Percentiles rank a stretch among this genome's conserved stretches.
phyloP scores from a whole-genome alignment of 345 rosid genomes.

The Salix caprea region DNA sequence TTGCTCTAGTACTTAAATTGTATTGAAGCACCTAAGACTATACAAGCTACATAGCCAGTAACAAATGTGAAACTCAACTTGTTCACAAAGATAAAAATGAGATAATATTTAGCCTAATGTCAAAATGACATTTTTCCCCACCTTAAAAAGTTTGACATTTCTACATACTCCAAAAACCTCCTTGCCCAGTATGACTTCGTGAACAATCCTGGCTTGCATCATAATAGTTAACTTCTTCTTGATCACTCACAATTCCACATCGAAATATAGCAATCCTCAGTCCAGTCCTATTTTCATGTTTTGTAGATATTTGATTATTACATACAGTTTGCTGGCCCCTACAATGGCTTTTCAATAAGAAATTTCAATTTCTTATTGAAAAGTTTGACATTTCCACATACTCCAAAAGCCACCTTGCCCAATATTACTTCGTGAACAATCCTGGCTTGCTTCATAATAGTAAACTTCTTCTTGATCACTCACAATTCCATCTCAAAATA shows the following conservation, averaged over 20 bases:
- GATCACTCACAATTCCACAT: background rate
- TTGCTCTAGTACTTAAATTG: background rate
- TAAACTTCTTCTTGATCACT: background rate
- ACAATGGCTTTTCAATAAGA: background rate
- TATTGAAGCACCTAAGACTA: background rate
- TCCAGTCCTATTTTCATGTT: background rate
- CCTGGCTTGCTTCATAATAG: background rate
- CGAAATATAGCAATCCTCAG: background rate
- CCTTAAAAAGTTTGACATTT: background rate
- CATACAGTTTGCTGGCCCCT: background rate
- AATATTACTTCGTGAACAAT: background rate
- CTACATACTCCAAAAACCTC: background rate
- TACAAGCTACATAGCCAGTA: background rate
- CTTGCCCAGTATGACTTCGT: background rate
- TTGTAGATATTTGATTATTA: background rate
- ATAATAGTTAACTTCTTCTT: background rate
- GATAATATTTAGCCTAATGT: background rate
- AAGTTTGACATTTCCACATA: background rate
- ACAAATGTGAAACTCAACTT: background rate
- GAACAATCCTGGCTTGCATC: background rate
- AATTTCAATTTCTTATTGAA: background rate
- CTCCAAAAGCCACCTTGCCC: background rate
- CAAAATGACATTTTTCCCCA: background rate
- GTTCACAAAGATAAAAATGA: background rate
- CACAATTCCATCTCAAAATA: background rate